Conservation (phyloP, 352 stramenopile genomes). For the Pythium folliculosum region DNA sequence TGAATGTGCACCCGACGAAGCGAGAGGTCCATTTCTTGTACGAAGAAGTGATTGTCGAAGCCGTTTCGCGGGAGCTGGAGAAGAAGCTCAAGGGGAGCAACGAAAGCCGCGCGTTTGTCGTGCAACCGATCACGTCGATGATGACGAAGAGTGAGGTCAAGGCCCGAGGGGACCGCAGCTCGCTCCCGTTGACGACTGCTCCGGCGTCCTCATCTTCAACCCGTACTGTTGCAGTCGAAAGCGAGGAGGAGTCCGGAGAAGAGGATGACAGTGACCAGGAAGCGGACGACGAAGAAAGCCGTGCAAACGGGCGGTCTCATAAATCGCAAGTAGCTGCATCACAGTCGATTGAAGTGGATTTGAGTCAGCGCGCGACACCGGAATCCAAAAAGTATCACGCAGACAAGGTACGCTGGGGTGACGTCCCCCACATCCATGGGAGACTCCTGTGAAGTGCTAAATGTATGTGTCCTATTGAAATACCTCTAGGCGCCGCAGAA, state of each 20-base stretch:
- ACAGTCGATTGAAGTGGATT: conserved; percentile 55
- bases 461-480: too few relatives aligned
- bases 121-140: conserved; percentile 83
- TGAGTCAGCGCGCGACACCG: conserved; percentile 56
- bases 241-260: conserved; percentile 41
- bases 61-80: conserved; percentile 76
- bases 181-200: conserved; percentile 11
- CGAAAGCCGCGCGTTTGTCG: conserved; percentile 87
- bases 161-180: conserved; percentile 24
- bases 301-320: conserved; percentile 16
- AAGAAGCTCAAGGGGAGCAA: conserved; percentile 88
- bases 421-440: too few relatives aligned
- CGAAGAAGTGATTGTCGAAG: conserved; percentile 92
- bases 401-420: conserved; percentile 57
- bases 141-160: conserved; percentile 44
- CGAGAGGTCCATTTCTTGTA: conserved; percentile 96
- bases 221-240: conserved; percentile 30
- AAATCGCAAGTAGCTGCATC: conserved; percentile 5
- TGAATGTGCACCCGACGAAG: conserved; percentile 99
- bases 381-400: conserved; percentile 76
- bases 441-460: too few relatives aligned
- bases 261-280: conserved; percentile 28
- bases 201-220: conserved; percentile 3
- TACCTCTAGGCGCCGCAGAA: conserved; percentile 80
- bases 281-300: conserved; percentile 3